Evolutionary conservation across 176 grass and related monocot genomes (phyloP).

Genomic region (Otatea glauca): DNA sequence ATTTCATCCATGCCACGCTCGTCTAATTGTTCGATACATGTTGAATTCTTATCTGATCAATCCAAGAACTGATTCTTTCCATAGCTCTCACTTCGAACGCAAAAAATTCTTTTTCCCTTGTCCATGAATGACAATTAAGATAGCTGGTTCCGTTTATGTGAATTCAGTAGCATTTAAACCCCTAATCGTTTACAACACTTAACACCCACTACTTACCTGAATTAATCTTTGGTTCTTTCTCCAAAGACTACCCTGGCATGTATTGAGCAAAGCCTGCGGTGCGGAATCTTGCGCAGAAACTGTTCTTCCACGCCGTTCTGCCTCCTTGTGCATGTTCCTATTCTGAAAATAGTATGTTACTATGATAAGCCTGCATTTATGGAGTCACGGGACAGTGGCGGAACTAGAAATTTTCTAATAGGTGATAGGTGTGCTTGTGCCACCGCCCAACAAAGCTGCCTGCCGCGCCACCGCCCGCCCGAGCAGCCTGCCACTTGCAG

Average conservation of each 20-base stretch:
- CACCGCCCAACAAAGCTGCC: no score
- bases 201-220: not conserved
- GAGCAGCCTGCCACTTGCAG: no score
- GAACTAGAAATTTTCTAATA: no score
- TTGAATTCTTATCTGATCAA: not conserved
- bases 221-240: not conserved
- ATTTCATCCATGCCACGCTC: not conserved
- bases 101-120: not conserved
- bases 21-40: not conserved
- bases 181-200: not conserved
- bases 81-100: not conserved
- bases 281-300: not conserved
- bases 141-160: not conserved
- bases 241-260: not conserved
- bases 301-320: not conserved
- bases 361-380: slow-evolving; percentile 5
- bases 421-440: no score
- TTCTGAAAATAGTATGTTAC: slow-evolving; percentile 39
- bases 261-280: not conserved
- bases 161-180: not conserved
- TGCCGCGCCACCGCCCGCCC: no score
- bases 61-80: not conserved
- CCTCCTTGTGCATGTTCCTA: slow-evolving; percentile 42
- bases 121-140: not conserved
- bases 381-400: not conserved